These are phyloP conservation scores for Paracorniculantispora psalliotae DNA, from an alignment of 2,329 filamentous ascomycete species.

Conservation along the genomic window DNA sequence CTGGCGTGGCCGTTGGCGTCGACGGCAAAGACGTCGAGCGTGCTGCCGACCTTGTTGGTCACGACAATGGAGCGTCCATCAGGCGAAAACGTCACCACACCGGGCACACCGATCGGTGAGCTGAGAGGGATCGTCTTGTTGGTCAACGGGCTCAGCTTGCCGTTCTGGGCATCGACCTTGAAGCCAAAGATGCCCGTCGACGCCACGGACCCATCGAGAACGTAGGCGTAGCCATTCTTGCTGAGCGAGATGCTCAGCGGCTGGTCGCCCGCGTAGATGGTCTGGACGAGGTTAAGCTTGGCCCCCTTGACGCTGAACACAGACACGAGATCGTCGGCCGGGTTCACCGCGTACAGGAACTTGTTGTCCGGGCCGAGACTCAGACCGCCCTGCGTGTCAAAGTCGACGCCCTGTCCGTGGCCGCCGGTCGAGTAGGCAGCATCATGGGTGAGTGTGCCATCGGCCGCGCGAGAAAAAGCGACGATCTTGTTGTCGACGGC, in stretches of 20 bases:
- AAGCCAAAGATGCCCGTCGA: constrained; percentile 20
- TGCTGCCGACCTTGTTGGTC: constrained; percentile 21
- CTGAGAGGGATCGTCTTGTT: constrained; percentile 20
- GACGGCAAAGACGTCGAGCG: constrained; percentile 18
- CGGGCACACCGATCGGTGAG: constrained; percentile 19
- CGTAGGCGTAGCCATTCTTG: constrained; percentile 18
- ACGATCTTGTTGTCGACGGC: constrained; percentile 17
- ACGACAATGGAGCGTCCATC: constrained; percentile 17
- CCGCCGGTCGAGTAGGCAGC: constrained; percentile 17
- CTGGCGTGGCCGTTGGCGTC: constrained; percentile 16
- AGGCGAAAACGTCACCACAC: constrained; percentile 17
- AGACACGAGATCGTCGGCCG: constrained; percentile 17
- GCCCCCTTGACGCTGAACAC: constrained; percentile 18
- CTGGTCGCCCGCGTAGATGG: constrained; percentile 20
- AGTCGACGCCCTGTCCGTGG: constrained; percentile 60
- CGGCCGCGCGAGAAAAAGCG: constrained; percentile 16
- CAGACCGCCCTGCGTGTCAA: constrained; percentile 82
- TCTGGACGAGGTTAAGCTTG: constrained; percentile 17
- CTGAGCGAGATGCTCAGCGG: constrained; percentile 19
- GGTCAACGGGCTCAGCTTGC: constrained; percentile 17
- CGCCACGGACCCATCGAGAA: constrained; percentile 19
- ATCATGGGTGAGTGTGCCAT: constrained; percentile 15
- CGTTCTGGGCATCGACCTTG: constrained; percentile 14
- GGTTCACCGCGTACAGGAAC: constrained; percentile 20
- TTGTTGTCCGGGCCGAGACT: constrained; percentile 16